Base-by-base conservation (phyloP, 768 basidiomycete species). In the Pseudohyphozyma bogoriensis region DNA sequence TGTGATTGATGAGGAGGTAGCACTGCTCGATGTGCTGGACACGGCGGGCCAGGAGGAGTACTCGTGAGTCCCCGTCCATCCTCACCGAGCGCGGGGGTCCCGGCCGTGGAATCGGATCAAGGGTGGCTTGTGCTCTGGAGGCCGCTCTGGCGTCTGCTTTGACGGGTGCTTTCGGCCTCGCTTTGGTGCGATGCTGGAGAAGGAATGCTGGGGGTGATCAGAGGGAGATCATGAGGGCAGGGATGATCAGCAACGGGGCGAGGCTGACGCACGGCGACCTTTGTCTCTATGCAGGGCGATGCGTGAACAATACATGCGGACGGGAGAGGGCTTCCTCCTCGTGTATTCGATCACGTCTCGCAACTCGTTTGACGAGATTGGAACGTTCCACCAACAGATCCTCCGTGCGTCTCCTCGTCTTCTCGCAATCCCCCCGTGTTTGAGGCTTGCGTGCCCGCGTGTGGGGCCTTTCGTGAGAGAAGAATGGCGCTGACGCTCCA, bases 241-340 rank as follows among this genome's bases (percentile, higher is more conserved):
- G 40, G 40, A 42, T 12, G 35, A 52, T 2, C 24, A 24, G 35
- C 33, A 28, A 24, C 33, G 51, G n/a, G n/a, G n/a, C n/a, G n/a
- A n/a, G n/a, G n/a, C 51, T 52, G 13, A 52, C 51, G n/a, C n/a
- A n/a, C n/a, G n/a, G 22, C 5, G 22, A 13, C 39, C 11, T 22
- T 11, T 18, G 11, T 45, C 26, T 20, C 40, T 64, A 9, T 61
- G 53, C 72, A 92, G 89, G 59, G 93, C 93, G 28, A 96, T 97
- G 93, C 85, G 93, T 50, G 93, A 97, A 72, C 93, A 96, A 72
- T 97, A 97, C 78, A 97, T 96, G 91, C 84, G 91, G 55, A 90
- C 91, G 63, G 76, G 78, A 18, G 73, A 76, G 44, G 78, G 78
- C 1, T 79, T 79, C 72, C 70, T 79, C 22, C 72, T 79, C 28